phyloP scores from a whole-genome alignment of 805 yeast species.

The Pichia ethanolica region DNA sequence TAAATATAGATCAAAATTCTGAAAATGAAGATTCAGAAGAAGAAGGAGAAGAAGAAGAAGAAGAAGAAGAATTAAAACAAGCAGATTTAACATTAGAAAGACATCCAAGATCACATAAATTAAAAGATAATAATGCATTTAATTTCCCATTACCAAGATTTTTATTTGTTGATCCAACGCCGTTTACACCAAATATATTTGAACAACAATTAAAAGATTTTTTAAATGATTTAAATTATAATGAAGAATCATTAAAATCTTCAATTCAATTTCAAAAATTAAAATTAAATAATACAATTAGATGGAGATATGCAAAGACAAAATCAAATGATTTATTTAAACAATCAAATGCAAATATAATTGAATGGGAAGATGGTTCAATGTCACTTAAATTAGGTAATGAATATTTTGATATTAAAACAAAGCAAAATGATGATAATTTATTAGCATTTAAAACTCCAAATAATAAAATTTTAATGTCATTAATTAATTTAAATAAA shows the following conservation, averaged over 20 bases:
- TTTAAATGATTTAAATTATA: conserved; percentile 23
- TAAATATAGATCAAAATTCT: not conserved
- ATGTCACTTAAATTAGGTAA: conserved; percentile 78
- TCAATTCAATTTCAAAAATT: conserved; percentile 27
- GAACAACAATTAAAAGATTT: conserved; percentile 45
- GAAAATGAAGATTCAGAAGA: conserved; percentile 17
- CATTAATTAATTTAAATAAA: conserved; percentile 57
- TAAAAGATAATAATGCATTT: conserved; percentile 26
- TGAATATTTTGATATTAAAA: conserved; percentile 75
- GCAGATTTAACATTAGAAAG: conserved; percentile 41
- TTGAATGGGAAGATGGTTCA: conserved; percentile 93
- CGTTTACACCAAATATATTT: conserved; percentile 62
- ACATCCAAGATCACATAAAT: conserved; percentile 40
- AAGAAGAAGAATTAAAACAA: conserved; percentile 24
- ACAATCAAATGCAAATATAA: conserved; percentile 82
- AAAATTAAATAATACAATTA: conserved; percentile 53
- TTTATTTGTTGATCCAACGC: conserved; percentile 72
- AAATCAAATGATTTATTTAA: conserved; percentile 65
- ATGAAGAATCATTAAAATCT: conserved; percentile 47
- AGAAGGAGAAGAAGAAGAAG: conserved; percentile 29
- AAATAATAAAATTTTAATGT: conserved; percentile 61
- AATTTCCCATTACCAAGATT: conserved; percentile 73
- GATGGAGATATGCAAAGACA: conserved; percentile 88
- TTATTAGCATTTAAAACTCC: conserved; percentile 66
- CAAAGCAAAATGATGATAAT: conserved; percentile 59